Evolutionary conservation across 139 green algal species (phyloP).

Genomic region (Chlorella sp.): DNA sequence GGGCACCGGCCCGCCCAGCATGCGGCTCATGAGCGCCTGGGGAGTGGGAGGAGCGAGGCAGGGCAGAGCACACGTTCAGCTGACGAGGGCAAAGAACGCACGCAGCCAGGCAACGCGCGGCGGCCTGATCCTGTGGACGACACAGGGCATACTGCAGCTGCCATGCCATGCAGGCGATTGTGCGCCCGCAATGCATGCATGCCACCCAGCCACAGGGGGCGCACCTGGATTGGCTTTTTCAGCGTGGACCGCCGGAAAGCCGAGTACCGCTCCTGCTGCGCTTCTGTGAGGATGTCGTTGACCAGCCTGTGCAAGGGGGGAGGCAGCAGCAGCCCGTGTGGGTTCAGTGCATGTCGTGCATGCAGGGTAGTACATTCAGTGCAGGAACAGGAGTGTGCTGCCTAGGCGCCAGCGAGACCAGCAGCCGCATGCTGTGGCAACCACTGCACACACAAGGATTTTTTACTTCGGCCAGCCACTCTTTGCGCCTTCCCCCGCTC

Average conservation of each 20-base stretch:
- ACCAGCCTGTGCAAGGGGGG: constrained; percentile 42
- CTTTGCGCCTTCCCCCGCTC: background rate
- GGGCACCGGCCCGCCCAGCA: constrained; percentile 3
- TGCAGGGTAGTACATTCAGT: background rate
- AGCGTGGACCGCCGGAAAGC: constrained; percentile 73
- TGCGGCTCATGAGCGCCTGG: background rate
- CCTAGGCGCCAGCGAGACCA: no score
- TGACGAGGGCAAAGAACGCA: no score
- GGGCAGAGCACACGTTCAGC: background rate
- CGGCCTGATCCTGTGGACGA: no score
- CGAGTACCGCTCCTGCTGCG: constrained; percentile 78
- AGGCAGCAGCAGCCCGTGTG: background rate
- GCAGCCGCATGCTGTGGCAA: no score
- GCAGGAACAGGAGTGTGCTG: no score
- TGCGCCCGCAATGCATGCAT: no score
- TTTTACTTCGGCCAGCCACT: no score
- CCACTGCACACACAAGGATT: no score
- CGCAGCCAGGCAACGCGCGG: no score
- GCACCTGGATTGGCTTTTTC: constrained; percentile 60
- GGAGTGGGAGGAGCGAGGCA: background rate
- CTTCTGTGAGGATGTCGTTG: constrained; percentile 70
- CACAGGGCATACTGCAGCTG: no score
- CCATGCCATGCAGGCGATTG: no score
- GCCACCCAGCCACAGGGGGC: constrained; percentile 17
- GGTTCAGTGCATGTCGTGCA: background rate